Conservation (phyloP, 805 yeast species). For the Ogataea allantospora region DNA sequence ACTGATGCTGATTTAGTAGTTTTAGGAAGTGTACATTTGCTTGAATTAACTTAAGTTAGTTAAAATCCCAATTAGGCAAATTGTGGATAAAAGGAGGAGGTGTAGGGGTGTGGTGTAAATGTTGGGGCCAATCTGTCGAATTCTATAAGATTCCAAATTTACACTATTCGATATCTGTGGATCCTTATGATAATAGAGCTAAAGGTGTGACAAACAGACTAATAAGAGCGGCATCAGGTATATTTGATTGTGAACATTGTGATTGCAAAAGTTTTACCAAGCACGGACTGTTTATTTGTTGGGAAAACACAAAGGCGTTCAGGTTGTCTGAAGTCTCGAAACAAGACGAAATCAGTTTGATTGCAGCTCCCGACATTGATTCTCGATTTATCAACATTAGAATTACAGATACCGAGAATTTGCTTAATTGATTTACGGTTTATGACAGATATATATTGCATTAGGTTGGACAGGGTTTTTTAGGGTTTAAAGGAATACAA, state of each 20-base stretch:
- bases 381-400: too few species aligned
- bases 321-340: neutral
- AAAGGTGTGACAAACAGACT: conserved; percentile 6
- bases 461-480: conserved; percentile 4
- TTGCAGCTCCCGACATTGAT: neutral
- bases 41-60: neutral
- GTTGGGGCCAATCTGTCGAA: conserved; percentile 1
- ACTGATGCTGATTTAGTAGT: conserved; percentile 1
- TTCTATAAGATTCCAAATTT: conserved; percentile 8
- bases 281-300: neutral
- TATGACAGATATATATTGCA: conserved; percentile 9
- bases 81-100: conserved; percentile 1
- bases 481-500: conserved; percentile 10
- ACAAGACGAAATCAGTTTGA: conserved; percentile 2
- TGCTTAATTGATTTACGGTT: neutral
- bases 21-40: conserved; percentile 3
- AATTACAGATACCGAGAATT: neutral
- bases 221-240: conserved; percentile 1
- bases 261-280: conserved; percentile 1
- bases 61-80: conserved; percentile 6
- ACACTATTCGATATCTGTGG: conserved; percentile 5
- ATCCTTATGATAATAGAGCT: conserved; percentile 10
- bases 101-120: conserved; percentile 8
- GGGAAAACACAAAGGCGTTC: conserved; percentile 8
- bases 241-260: conserved; percentile 3